These are phyloP conservation scores for Boletus reticulatus DNA, from an alignment of 768 basidiomycete species.

Conservation along the genomic window DNA sequence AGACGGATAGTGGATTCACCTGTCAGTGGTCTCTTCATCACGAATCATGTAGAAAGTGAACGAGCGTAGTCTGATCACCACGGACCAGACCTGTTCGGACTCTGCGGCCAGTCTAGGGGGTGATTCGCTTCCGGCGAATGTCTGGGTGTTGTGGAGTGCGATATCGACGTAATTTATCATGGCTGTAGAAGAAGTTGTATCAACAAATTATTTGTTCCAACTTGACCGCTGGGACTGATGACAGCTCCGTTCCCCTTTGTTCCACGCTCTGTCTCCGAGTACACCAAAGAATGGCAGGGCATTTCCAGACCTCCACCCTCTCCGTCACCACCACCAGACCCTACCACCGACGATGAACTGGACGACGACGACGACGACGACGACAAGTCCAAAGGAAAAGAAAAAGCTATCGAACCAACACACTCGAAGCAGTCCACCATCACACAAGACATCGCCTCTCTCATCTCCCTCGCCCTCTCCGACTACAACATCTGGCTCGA, in stretches of 20 bases:
- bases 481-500: constrained; percentile 69
- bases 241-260: constrained; percentile 42
- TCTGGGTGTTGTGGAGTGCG: background rate
- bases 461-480: constrained; percentile 63
- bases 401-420: constrained; percentile 13
- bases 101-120: no score
- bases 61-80: no score
- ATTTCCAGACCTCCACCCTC: constrained; percentile 8
- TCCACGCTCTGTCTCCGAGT: constrained; percentile 45
- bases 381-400: constrained; percentile 17
- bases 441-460: constrained; percentile 46
- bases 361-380: constrained; percentile 8
- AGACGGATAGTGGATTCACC: no score
- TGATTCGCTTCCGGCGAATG: background rate
- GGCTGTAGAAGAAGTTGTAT: no score
- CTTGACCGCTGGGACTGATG: constrained; percentile 9
- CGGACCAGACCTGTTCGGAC: no score
- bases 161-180: no score
- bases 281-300: constrained; percentile 25
- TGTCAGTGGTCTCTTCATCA: no score
- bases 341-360: background rate
- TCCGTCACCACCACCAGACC: constrained; percentile 6
- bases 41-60: no score
- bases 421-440: constrained; percentile 18
- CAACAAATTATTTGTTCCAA: background rate